Conservation (phyloP, 169 alveolate genomes). For the Perkinsus chesapeaki region DNA sequence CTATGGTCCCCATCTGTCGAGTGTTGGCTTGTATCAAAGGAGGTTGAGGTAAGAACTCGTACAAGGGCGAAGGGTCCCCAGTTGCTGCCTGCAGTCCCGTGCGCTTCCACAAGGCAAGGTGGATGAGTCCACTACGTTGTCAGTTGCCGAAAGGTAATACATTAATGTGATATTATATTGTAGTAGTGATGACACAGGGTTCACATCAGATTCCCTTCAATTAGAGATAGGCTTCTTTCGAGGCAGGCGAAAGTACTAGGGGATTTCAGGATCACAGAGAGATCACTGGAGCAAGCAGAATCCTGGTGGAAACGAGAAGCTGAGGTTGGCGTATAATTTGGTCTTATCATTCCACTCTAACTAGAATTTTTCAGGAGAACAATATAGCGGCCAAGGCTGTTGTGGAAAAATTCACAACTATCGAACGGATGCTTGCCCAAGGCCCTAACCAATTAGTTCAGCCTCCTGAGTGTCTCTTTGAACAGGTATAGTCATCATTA, state of each 20-base stretch:
- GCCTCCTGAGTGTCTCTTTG: neutral
- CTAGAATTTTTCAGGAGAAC: neutral
- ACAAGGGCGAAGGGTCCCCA: neutral
- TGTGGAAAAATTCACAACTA: neutral
- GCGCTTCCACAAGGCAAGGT: neutral
- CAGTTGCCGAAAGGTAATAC: neutral
- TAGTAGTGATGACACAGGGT: neutral
- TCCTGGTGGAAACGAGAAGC: neutral
- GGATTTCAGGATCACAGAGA: neutral
- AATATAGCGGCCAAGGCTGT: neutral
- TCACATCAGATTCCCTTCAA: neutral
- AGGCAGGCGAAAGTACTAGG: neutral
- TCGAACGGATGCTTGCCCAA: neutral
- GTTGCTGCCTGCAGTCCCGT: neutral
- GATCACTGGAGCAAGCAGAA: neutral
- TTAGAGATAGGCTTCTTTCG: neutral
- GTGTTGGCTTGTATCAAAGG: neutral
- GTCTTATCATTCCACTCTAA: neutral
- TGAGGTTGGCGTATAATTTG: neutral
- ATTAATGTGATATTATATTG: neutral
- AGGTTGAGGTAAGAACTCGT: neutral
- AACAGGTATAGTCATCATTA: neutral
- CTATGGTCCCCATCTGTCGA: neutral
- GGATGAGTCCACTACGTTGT: neutral
- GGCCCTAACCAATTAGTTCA: neutral